Conservation (phyloP, 2,329 filamentous ascomycete species). For the Aspergillus pseudonomiae region DNA sequence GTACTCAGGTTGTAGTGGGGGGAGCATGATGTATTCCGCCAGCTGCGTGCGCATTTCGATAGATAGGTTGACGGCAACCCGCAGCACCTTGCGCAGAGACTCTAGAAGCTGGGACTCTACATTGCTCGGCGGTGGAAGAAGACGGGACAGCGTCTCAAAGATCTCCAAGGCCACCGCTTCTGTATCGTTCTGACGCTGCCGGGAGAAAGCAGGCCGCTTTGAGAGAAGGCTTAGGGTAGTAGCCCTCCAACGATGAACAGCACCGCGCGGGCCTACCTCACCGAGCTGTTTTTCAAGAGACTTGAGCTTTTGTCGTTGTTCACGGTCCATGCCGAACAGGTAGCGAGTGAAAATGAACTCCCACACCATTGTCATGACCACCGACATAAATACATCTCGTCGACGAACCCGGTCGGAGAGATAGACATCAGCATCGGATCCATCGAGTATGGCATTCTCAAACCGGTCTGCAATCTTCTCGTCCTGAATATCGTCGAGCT, state of each 20-base stretch:
- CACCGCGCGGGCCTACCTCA: slow-evolving; percentile 82
- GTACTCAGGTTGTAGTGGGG: slow-evolving; percentile 91
- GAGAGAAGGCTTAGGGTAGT: slow-evolving; percentile 89
- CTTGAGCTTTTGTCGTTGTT: slow-evolving; percentile 97
- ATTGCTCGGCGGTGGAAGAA: slow-evolving; percentile 83
- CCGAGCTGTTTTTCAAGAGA: slow-evolving; percentile 86
- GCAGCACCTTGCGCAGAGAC: slow-evolving; percentile 84
- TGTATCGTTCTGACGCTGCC: slow-evolving; percentile 84
- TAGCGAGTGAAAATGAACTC: slow-evolving; percentile 98
- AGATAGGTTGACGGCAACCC: slow-evolving; percentile 83
- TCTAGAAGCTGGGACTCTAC: slow-evolving; percentile 79
- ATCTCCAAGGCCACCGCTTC: slow-evolving; percentile 95
- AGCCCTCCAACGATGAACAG: slow-evolving; percentile 97
- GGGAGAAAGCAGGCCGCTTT: slow-evolving; percentile 75
- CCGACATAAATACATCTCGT: slow-evolving; percentile 95
- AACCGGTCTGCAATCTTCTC: slow-evolving; percentile 93
- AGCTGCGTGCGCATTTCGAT: slow-evolving; percentile 97
- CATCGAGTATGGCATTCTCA: slow-evolving; percentile 92
- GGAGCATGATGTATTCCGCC: slow-evolving; percentile 98
- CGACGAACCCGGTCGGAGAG: slow-evolving; percentile 84
- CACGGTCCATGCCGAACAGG: slow-evolving; percentile 96
- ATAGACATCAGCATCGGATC: slow-evolving; percentile 86
- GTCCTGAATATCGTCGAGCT: slow-evolving; percentile 81
- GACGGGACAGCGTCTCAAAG: slow-evolving; percentile 77
- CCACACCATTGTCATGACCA: slow-evolving; percentile 99